Base-by-base conservation (phyloP, 2,329 filamentous ascomycete species). In the Colletotrichum sp. region DNA sequence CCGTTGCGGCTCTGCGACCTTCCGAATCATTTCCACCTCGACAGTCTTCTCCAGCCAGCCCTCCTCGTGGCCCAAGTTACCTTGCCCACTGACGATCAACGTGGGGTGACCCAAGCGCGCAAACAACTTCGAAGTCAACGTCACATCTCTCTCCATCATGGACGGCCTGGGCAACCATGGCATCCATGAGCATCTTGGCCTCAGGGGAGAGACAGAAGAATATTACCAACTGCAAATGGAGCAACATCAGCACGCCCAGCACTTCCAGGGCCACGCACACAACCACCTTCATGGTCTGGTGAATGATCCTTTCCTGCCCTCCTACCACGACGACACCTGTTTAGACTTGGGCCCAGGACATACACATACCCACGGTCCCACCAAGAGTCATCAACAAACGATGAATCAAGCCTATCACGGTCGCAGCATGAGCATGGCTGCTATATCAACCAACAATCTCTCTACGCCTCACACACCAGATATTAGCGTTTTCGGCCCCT, bases 241-340 rank as follows among this genome's bases (percentile, higher is more conserved):
- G 19, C 39, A 12, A 48, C 39, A 48, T 4, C 39, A 52, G 44
- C n/a, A 52, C n/a, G 39, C 39, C 39, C 44, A 52, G 44, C 44
- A 52, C n/a, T 25, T 52, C n/a, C 44, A 25, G 44, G 13, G 59
- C 12, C 64, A 67, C n/a, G 64, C 70, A 52, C n/a, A 52, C 11
- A 52, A 52, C 44, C 44, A 52, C n/a, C 44, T 12, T 22, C 44
- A 52, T 52, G 44, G 44, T 25, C 12, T 48, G 44, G 44, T 13
- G 44, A 22, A 48, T 48, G 44, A 48, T 48, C 6, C 16, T 52
- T 52, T 22, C 44, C 11, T 52, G 11, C n/a, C 44, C 61, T 22
- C 32, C 16, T 32, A 72, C 63, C 83, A 85, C 66, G 80, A 82
- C 44, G 82, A 85, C 65, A 80, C 81, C 30, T 85, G 83, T 76